Evolutionary conservation across 2,329 filamentous ascomycete species (phyloP).

Genomic region (Cryphonectria carpinicola): DNA sequence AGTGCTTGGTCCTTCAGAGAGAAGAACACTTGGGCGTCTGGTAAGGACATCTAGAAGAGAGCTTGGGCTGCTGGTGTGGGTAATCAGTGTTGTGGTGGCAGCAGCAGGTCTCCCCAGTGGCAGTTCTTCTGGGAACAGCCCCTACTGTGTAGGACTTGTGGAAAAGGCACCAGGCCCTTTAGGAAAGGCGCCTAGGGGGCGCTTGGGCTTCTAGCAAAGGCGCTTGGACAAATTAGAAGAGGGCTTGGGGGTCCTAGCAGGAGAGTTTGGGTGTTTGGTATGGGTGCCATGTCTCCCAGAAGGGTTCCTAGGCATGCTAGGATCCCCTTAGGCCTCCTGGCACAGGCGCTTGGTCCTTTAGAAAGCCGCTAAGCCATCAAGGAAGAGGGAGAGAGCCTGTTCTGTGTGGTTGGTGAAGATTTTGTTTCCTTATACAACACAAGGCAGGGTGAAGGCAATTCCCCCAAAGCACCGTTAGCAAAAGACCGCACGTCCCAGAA

Average conservation of each 20-base stretch:
- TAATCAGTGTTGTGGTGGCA: neutral
- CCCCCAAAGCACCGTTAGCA: neutral
- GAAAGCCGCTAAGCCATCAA: neutral
- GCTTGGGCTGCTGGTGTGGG: neutral
- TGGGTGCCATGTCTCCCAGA: neutral
- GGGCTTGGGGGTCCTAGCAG: neutral
- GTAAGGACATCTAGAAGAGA: too few species aligned
- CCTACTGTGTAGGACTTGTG: too few species aligned
- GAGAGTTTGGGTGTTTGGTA: neutral
- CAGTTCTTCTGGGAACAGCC: too few species aligned
- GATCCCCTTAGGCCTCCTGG: neutral
- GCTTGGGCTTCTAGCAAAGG: too few species aligned
- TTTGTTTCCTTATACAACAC: neutral
- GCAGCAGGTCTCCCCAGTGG: too few species aligned
- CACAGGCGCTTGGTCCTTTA: neutral
- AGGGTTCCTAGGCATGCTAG: neutral
- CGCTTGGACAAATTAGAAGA: neutral
- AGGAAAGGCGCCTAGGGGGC: too few species aligned
- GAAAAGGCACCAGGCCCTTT: neutral
- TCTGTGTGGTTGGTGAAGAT: neutral
- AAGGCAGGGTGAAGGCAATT: neutral
- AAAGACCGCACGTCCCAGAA: neutral
- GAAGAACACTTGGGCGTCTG: too few species aligned
- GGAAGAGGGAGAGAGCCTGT: neutral
- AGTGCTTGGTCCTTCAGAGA: too few species aligned